A percentile compares a stretch with the other conserved stretches of the same genome.
Evolutionary conservation across 2,329 filamentous ascomycete genomes (phyloP).

Genomic region (Blastomyces parvus): DNA sequence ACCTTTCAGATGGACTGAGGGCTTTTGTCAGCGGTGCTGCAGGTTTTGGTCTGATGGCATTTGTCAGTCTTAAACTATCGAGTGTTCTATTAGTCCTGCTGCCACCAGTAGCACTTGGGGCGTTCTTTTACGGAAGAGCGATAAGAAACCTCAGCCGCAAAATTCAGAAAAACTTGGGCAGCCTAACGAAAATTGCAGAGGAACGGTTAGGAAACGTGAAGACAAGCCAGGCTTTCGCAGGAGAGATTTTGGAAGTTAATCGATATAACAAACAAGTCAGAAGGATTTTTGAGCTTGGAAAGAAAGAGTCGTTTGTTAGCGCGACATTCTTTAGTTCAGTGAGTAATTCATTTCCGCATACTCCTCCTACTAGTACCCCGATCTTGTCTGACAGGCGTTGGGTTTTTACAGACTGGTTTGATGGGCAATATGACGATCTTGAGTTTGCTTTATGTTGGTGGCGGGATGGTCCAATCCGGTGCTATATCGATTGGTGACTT

Average conservation of each 20-base stretch:
- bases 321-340: slow-evolving; percentile 75
- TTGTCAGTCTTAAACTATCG: slow-evolving; percentile 83
- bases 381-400: not conserved
- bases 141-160: slow-evolving; percentile 83
- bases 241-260: slow-evolving; percentile 78
- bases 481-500: slow-evolving; percentile 83
- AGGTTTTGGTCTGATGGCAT: slow-evolving; percentile 90
- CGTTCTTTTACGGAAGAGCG: slow-evolving; percentile 81
- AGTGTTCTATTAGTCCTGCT: slow-evolving; percentile 78
- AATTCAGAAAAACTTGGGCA: slow-evolving; percentile 88
- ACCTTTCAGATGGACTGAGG: slow-evolving; percentile 89
- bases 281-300: slow-evolving; percentile 83
- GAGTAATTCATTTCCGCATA: slow-evolving; percentile 18
- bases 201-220: slow-evolving; percentile 95
- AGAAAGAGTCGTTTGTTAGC: slow-evolving; percentile 74
- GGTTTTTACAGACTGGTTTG: slow-evolving; percentile 60
- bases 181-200: slow-evolving; percentile 92
- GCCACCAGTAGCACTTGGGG: slow-evolving; percentile 79
- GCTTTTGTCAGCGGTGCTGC: slow-evolving; percentile 82
- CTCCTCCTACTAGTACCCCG: not conserved
- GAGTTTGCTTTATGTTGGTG: slow-evolving; percentile 79
- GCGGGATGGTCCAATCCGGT: slow-evolving; percentile 78
- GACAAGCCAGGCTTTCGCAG: slow-evolving; percentile 92
- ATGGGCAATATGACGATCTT: slow-evolving; percentile 96
- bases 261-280: slow-evolving; percentile 89